Evolutionary conservation across 495 filamentous ascomycete genomes (phyloP).

Genomic region (Xylaria longipes): DNA sequence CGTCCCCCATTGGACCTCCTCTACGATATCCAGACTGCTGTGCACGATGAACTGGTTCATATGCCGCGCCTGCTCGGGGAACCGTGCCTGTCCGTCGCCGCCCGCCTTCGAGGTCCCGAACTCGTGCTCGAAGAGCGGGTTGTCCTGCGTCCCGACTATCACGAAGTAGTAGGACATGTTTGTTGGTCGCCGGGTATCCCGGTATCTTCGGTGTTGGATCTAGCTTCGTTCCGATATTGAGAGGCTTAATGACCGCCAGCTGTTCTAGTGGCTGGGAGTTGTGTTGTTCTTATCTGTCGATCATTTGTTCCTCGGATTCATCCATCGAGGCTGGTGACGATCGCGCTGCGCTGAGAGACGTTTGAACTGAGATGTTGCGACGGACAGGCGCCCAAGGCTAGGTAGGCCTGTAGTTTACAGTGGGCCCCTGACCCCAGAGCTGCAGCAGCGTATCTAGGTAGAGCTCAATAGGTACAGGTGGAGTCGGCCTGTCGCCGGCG

Average conservation of each 20-base stretch:
- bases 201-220: neutral
- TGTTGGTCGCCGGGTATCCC: neutral
- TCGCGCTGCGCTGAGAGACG: constrained; percentile 21
- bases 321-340: constrained; percentile 4
- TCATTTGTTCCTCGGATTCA: constrained; percentile 30
- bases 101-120: constrained; percentile 95
- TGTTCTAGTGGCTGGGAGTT: neutral
- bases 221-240: neutral
- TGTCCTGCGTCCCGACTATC: constrained; percentile 91
- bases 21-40: constrained; percentile 88
- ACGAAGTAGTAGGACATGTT: constrained; percentile 96
- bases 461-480: neutral
- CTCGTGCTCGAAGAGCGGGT: constrained; percentile 92
- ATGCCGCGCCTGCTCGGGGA: constrained; percentile 82
- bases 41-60: constrained; percentile 99
- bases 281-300: constrained; percentile 36
- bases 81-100: constrained; percentile 88
- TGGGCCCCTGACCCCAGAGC: constrained; percentile 10
- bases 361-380: constrained; percentile 20
- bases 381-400: neutral
- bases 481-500: constrained; percentile 12
- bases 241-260: neutral
- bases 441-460: neutral
- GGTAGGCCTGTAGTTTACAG: constrained; percentile 15
- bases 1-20: constrained; percentile 90